Evolutionary conservation across 1,284 basidiomycete genomes (phyloP).

Genomic region (Apiotrichum mycotoxinovorans): DNA sequence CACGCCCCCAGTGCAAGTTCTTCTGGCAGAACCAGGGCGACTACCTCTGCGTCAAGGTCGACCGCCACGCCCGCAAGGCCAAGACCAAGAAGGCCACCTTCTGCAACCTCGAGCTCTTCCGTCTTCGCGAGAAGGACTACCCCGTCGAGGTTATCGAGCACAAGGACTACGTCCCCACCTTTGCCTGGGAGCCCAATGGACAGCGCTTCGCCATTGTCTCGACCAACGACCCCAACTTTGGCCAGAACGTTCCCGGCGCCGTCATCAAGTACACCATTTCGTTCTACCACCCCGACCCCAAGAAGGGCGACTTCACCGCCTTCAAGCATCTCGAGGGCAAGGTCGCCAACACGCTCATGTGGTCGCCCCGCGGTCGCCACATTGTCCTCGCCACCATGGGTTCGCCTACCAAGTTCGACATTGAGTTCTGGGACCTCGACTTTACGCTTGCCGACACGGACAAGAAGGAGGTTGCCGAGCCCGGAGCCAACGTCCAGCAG

Average conservation of each 20-base stretch:
- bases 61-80: slow-evolving; percentile 73
- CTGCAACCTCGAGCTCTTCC: slow-evolving; percentile 98
- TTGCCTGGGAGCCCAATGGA: slow-evolving; percentile 98
- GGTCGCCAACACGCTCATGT: slow-evolving; percentile 91
- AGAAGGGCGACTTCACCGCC: slow-evolving; percentile 94
- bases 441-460: slow-evolving; percentile 72
- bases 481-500: slow-evolving; percentile 81
- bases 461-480: slow-evolving; percentile 61
- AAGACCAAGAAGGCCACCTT: slow-evolving; percentile 99
- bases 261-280: slow-evolving; percentile 94
- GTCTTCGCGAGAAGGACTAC: slow-evolving; percentile 94
- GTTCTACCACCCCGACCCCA: slow-evolving; percentile 94
- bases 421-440: slow-evolving; percentile 99
- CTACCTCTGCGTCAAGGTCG: slow-evolving; percentile 98
- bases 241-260: slow-evolving; percentile 80
- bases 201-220: slow-evolving; percentile 95
- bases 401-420: slow-evolving; percentile 89
- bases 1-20: slow-evolving; percentile 87
- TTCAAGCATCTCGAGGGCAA: slow-evolving; percentile 79
- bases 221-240: slow-evolving; percentile 88
- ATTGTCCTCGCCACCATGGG: slow-evolving; percentile 94
- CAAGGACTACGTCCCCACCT: slow-evolving; percentile 94
- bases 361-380: slow-evolving; percentile 96
- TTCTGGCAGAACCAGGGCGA: slow-evolving; percentile 99
- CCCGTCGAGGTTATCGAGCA: slow-evolving; percentile 97